Evolutionary conservation across 2,329 filamentous ascomycete genomes (phyloP).

Genomic region (Paecilomyces dactylethromorphus): DNA sequence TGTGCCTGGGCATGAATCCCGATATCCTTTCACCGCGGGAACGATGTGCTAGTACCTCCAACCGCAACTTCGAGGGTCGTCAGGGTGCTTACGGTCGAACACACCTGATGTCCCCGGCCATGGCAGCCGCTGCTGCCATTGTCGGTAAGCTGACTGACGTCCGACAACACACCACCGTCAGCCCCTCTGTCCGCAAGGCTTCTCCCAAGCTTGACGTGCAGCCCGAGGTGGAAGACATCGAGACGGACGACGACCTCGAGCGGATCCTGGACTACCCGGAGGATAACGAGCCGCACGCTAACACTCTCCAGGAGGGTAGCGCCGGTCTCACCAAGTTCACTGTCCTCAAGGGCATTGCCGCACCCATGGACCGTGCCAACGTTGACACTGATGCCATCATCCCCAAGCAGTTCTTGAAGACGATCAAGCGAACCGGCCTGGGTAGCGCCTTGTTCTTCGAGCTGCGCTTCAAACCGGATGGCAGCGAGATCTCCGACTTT

Average conservation of each 20-base stretch:
- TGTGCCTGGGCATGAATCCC: slow-evolving; percentile 99
- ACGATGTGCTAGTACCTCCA: slow-evolving; percentile 90
- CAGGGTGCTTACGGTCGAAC: slow-evolving; percentile 89
- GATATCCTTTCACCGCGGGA: slow-evolving; percentile 91
- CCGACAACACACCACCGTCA: slow-evolving; percentile 60
- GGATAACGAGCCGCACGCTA: slow-evolving; percentile 60
- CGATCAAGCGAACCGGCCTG: slow-evolving; percentile 94
- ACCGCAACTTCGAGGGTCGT: slow-evolving; percentile 95
- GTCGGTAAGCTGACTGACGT: slow-evolving; percentile 89
- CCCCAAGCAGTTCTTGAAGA: slow-evolving; percentile 98
- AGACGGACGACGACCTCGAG: slow-evolving; percentile 58
- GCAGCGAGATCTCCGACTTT: slow-evolving; percentile 71
- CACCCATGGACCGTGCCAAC: slow-evolving; percentile 80
- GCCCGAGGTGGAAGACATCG: slow-evolving; percentile 52
- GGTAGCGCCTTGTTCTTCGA: slow-evolving; percentile 81
- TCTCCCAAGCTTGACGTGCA: slow-evolving; percentile 56
- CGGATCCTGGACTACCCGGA: slow-evolving; percentile 56
- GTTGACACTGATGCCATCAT: slow-evolving; percentile 99
- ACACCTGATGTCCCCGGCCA: slow-evolving; percentile 93
- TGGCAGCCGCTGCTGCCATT: slow-evolving; percentile 88
- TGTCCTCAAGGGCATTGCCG: slow-evolving; percentile 76
- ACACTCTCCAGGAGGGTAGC: slow-evolving; percentile 43
- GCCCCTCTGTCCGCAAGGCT: slow-evolving; percentile 40
- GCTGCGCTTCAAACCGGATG: slow-evolving; percentile 69
- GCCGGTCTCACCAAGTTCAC: slow-evolving; percentile 78